A percentile compares a stretch with the other conserved stretches of the same genome.
These are phyloP conservation scores for Rhizopogon salebrosus DNA, from an alignment of 768 basidiomycete species.

Conservation along the genomic window DNA sequence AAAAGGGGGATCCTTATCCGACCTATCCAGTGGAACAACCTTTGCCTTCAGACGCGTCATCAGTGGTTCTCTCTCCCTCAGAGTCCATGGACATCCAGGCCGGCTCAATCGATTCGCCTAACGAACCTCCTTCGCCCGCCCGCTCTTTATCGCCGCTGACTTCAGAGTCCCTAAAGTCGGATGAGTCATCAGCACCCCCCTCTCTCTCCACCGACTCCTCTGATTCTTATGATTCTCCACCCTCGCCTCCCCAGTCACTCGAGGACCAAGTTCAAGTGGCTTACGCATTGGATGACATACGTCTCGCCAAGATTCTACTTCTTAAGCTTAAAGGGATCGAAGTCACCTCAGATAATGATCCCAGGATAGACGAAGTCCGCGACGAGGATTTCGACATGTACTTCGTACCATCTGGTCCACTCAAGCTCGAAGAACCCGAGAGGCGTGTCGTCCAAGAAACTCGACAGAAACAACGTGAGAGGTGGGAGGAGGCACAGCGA, in stretches of 20 bases:
- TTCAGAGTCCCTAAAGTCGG: conserved; percentile 9
- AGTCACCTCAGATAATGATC: conserved; percentile 53
- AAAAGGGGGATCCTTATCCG: not conserved
- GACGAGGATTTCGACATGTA: conserved; percentile 40
- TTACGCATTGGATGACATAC: conserved; percentile 63
- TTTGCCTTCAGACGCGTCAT: not conserved
- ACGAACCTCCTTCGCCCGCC: conserved; percentile 1
- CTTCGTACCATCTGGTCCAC: conserved; percentile 33
- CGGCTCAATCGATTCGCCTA: not conserved
- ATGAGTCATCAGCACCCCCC: conserved; percentile 17
- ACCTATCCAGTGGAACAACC: not conserved
- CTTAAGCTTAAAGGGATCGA: conserved; percentile 57
- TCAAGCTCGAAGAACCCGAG: conserved; percentile 36
- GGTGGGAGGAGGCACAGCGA: conserved; percentile 30
- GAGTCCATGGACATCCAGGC: not conserved
- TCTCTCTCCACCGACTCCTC: conserved; percentile 15
- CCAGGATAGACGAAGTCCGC: conserved; percentile 56
- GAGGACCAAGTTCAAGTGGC: conserved; percentile 64
- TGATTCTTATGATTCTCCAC: conserved; percentile 44
- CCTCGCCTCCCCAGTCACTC: conserved; percentile 38
- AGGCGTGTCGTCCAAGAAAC: conserved; percentile 34
- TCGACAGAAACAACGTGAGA: conserved; percentile 29
- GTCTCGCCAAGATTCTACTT: conserved; percentile 59
- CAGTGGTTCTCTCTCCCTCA: not conserved
- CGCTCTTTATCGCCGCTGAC: conserved; percentile 21